Evolutionary conservation across 1,284 basidiomycete species (phyloP).

Genomic region (Leccinum angustisporum): DNA sequence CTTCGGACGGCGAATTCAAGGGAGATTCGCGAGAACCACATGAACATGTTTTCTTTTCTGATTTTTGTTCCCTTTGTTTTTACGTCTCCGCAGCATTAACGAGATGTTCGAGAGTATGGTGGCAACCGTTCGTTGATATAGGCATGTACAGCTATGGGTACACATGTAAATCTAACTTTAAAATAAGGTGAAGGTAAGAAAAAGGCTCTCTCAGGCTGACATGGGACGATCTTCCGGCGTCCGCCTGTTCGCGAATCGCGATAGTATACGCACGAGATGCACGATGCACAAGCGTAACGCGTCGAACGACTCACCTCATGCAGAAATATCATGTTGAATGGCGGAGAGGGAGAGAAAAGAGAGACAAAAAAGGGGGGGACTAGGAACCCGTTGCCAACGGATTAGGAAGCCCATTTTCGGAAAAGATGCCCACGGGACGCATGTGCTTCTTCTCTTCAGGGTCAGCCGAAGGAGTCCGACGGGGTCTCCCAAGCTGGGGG

Average conservation of each 20-base stretch:
- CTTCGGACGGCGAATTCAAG: neutral
- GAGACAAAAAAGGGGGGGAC: neutral
- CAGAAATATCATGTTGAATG: neutral
- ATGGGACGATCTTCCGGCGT: conserved; percentile 11
- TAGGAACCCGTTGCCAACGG: neutral
- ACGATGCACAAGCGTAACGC: neutral
- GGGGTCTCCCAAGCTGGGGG: neutral
- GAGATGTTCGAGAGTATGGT: conserved; percentile 10
- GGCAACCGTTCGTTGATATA: conserved; percentile 5
- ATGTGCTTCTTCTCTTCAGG: neutral
- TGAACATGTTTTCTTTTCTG: neutral
- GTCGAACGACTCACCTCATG: neutral
- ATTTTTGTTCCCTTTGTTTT: neutral
- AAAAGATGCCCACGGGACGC: neutral
- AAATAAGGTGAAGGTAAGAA: neutral
- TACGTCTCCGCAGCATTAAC: neutral
- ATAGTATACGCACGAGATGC: neutral
- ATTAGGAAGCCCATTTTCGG: neutral
- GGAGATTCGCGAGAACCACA: neutral
- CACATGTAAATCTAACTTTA: neutral
- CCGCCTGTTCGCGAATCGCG: neutral
- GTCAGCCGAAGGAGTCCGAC: neutral
- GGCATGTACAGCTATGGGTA: neutral
- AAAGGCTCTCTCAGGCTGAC: neutral
- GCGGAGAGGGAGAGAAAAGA: neutral